Evolutionary conservation across 352 stramenopile species (phyloP).

Genomic region (Phytophthora macrochlamydospora): DNA sequence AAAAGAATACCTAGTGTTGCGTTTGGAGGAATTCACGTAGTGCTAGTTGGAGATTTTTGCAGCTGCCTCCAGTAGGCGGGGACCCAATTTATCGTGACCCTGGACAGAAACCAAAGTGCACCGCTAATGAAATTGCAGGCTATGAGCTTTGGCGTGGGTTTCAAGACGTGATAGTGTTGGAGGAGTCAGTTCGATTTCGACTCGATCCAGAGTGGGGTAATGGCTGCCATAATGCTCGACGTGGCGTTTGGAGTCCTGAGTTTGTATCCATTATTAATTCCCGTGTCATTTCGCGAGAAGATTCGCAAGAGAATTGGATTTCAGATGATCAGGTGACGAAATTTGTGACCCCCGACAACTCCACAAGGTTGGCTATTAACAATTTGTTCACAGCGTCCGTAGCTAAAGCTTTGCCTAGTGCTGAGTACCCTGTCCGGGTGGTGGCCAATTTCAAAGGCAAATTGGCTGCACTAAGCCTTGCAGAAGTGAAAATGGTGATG

Average conservation of each 20-base stretch:
- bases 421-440: conserved; percentile 2
- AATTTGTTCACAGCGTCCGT: neutral
- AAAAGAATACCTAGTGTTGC: conserved; percentile 1
- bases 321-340: neutral
- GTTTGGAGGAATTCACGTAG: conserved; percentile 1
- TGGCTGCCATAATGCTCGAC: neutral
- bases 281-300: neutral
- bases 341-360: conserved; percentile 8
- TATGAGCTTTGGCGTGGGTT: conserved; percentile 6
- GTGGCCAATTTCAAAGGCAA: conserved; percentile 8
- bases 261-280: conserved; percentile 6
- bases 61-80: conserved; percentile 3
- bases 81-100: neutral
- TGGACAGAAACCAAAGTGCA: neutral
- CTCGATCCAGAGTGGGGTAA: conserved; percentile 9
- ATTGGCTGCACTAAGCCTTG: neutral
- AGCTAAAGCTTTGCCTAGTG: neutral
- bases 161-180: neutral
- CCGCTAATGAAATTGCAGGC: neutral
- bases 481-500: neutral
- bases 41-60: neutral
- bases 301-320: neutral
- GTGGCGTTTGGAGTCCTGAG: neutral
- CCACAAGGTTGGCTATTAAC: conserved; percentile 1
- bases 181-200: conserved; percentile 9